Base-by-base conservation (phyloP, 1,284 basidiomycete species). In the Kalmanozyma brasiliensis region DNA sequence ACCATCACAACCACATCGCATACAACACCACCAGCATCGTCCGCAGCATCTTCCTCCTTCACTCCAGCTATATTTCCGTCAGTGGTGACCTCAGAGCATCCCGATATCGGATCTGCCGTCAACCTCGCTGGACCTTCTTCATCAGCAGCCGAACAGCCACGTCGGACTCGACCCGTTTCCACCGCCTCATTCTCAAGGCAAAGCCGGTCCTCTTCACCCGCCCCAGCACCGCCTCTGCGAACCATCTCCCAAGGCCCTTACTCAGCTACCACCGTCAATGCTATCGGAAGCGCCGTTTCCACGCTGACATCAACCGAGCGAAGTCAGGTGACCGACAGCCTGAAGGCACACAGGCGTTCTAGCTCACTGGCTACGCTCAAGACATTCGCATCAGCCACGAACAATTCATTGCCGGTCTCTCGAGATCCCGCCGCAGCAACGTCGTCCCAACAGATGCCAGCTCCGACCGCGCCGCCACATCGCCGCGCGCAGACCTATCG, bases 141-240 rank as follows among this genome's bases (percentile, higher is more conserved):
- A 4, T 40, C 38, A 8, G 8, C 38, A 8, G 8, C 26, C 13
- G 41, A 43, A 2, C 24, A 52, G 22, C 26, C 30, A 4, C 36
- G 42, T 16, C 42, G 23, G 26, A 57, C 30, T n/a, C 9, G 19
- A 10, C 44, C 62, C n/a, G 23, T 38, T 11, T 65, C 55, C 8
- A 29, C 57, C 2, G 26, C 61, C 16, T 56, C 67, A 8, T 53
- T 57, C 4, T 22, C 41, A 29, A 36, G 52, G 26, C 52, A 55
- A 17, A 69, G 66, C 20, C 66, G 60, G 22, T 51, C 55, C 13
- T 60, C 66, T 10, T 65, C 67, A n/a, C 61, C 61, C 8, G 53
- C 57, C 29, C 61, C 61, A n/a, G 49, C 61, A 8, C 67, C 62
- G 16, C 57, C 52, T 5, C 53, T 70, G 11, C 57, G 67, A 11